A percentile compares a stretch with the other conserved stretches of the same genome.
phyloP scores from a whole-genome alignment of 129 eudicot species.

The Mikania micrantha region DNA sequence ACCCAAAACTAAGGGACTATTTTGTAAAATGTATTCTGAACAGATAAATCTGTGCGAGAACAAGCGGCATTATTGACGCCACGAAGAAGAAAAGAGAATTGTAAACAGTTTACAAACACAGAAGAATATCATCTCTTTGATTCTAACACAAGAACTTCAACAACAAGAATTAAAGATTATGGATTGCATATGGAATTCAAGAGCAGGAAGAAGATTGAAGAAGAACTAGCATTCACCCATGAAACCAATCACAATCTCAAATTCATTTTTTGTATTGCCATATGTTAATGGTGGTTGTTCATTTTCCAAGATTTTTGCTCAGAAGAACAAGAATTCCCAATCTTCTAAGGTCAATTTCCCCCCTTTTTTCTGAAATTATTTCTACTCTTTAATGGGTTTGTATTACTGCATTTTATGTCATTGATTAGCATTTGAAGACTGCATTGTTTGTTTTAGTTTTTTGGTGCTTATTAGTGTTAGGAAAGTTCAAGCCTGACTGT shows the following conservation, averaged over 20 bases:
- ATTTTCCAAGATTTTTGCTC: constrained; percentile 54
- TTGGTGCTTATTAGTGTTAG: neutral
- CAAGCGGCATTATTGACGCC: constrained; percentile 23
- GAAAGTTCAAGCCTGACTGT: neutral
- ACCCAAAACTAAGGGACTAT: neutral
- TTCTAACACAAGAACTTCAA: neutral
- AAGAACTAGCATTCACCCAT: constrained; percentile 27
- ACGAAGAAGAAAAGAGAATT: constrained; percentile 6
- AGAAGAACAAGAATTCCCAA: constrained; percentile 52
- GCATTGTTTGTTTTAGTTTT: neutral
- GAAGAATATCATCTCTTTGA: neutral
- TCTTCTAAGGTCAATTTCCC: constrained; percentile 32
- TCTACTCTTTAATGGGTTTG: neutral
- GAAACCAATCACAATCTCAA: constrained; percentile 42
- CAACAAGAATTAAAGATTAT: constrained; percentile 11
- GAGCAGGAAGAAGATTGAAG: constrained; percentile 22
- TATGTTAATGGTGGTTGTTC: constrained; percentile 11
- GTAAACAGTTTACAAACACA: neutral
- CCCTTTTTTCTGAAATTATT: neutral
- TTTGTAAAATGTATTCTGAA: neutral
- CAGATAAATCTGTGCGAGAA: constrained; percentile 7
- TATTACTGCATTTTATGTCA: neutral
- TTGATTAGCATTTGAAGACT: neutral
- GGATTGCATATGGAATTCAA: constrained; percentile 27
- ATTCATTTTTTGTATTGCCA: constrained; percentile 13